Base-by-base conservation (phyloP, 768 basidiomycete species). In the Pulveroboletus sp. region DNA sequence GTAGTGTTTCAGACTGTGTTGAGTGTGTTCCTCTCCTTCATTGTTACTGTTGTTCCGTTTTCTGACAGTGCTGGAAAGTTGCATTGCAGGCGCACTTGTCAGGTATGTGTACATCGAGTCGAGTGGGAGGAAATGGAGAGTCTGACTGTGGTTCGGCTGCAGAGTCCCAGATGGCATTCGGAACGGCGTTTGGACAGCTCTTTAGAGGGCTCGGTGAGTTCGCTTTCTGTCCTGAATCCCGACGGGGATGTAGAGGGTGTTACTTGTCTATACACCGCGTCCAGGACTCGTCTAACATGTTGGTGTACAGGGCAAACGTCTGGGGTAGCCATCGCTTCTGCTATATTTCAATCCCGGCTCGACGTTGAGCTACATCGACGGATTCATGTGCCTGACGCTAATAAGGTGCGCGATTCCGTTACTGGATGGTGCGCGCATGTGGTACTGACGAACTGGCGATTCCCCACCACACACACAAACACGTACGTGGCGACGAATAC, bases 381-480 rank as follows among this genome's bases (percentile, higher is more conserved):
- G n/a, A n/a, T n/a, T n/a, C n/a, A n/a, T n/a, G n/a, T n/a, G n/a
- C n/a, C n/a, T n/a, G n/a, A n/a, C n/a, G n/a, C n/a, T n/a, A n/a
- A n/a, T n/a, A n/a, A n/a, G n/a, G n/a, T n/a, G n/a, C n/a, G n/a
- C 60, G 60, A 6, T 61, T 63, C 31, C 12, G 12, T 6, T 0
- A 0, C 10, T 28, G 17, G 21, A 4, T 6, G 15, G n/a, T 28
- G n/a, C n/a, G n/a, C n/a, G n/a, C n/a, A n/a, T n/a, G n/a, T n/a
- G n/a, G n/a, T n/a, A n/a, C n/a, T n/a, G n/a, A n/a, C n/a, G n/a
- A n/a, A n/a, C n/a, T n/a, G n/a, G n/a, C n/a, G n/a, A n/a, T n/a
- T n/a, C n/a, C n/a, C n/a, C n/a, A n/a, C n/a, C n/a, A 15, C 36
- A 4, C 33, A 12, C 14, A 8, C 8, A 0, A 6, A 0, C 3